Evolutionary conservation across 371 early-diverging fungal species (phyloP).

Genomic region (Batkoa obscura): DNA sequence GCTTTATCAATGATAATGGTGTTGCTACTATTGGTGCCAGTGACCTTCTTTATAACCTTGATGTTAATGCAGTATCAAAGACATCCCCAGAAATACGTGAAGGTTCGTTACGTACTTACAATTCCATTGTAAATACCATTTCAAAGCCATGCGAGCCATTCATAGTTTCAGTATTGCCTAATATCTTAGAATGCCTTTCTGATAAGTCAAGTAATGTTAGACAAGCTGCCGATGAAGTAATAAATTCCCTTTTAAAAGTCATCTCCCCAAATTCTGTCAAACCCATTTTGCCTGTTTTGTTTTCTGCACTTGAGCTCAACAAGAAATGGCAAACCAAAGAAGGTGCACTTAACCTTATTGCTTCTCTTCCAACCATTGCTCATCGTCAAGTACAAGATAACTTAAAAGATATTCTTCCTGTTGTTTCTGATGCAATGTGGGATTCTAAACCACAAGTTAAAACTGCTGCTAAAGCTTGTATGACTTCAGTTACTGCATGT

Average conservation of each 20-base stretch:
- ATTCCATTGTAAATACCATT: constrained; percentile 17
- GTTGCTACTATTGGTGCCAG: constrained; percentile 1
- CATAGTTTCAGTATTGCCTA: constrained; percentile 26
- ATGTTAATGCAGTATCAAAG: constrained; percentile 16
- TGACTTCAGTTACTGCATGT: constrained; percentile 21
- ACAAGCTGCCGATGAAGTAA: constrained; percentile 24
- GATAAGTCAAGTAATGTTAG: constrained; percentile 32
- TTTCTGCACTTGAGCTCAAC: constrained; percentile 24
- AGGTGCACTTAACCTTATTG: constrained; percentile 23
- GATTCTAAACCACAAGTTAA: constrained; percentile 51
- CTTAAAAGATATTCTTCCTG: constrained; percentile 52
- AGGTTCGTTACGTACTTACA: constrained; percentile 29
- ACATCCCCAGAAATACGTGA: constrained; percentile 28
- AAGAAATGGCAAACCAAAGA: constrained; percentile 41
- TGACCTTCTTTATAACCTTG: neutral
- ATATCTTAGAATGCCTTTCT: constrained; percentile 23
- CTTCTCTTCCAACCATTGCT: constrained; percentile 17
- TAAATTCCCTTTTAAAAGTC: constrained; percentile 20
- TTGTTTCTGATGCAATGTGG: constrained; percentile 55
- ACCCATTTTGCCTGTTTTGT: constrained; percentile 26
- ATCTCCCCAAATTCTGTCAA: constrained; percentile 20
- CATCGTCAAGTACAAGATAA: constrained; percentile 28
- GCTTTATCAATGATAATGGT: neutral
- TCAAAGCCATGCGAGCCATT: constrained; percentile 29
- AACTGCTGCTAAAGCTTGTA: constrained; percentile 22